A percentile compares a stretch with the other conserved stretches of the same genome.
These are phyloP conservation scores for Przewalskia tangutica DNA, from an alignment of 257 asterid species.

Conservation along the genomic window DNA sequence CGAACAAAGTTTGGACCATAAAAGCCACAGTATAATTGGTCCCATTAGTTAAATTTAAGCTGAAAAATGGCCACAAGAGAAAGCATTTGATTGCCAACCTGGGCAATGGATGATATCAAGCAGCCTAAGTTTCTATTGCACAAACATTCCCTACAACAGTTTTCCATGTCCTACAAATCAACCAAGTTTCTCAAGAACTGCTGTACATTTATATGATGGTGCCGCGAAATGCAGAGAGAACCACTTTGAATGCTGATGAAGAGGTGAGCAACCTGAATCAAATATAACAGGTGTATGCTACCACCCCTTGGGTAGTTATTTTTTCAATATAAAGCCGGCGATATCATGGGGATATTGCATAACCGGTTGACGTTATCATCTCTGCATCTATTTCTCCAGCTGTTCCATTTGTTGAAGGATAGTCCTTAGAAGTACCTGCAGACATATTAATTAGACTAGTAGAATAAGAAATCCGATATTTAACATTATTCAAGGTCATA, in stretches of 20 bases:
- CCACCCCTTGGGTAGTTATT: conserved; percentile 18
- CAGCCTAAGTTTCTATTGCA: conserved; percentile 29
- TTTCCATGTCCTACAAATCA: conserved; percentile 21
- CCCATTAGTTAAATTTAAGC: neutral
- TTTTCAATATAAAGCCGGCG: conserved; percentile 4
- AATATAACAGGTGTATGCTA: conserved; percentile 58
- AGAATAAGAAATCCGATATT: neutral
- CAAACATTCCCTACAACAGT: conserved; percentile 9
- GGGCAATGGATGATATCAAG: conserved; percentile 57
- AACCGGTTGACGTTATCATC: conserved; percentile 44
- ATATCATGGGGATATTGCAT: conserved; percentile 46
- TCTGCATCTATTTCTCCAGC: conserved; percentile 42
- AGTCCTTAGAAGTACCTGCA: conserved; percentile 35
- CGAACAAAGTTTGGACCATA: neutral
- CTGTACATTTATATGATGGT: conserved; percentile 51
- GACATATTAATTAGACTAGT: conserved; percentile 1
- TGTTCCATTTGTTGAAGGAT: conserved; percentile 22
- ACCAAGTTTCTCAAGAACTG: conserved; percentile 13
- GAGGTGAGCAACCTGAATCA: conserved; percentile 58
- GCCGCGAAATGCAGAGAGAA: conserved; percentile 18
- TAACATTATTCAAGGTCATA: neutral
- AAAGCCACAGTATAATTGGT: neutral
- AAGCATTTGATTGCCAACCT: conserved; percentile 66
- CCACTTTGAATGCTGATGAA: conserved; percentile 15
- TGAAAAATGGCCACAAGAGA: conserved; percentile 71